These are phyloP conservation scores for Prunus salicina DNA, from an alignment of 306 rosid genomes.

Conservation along the genomic window DNA sequence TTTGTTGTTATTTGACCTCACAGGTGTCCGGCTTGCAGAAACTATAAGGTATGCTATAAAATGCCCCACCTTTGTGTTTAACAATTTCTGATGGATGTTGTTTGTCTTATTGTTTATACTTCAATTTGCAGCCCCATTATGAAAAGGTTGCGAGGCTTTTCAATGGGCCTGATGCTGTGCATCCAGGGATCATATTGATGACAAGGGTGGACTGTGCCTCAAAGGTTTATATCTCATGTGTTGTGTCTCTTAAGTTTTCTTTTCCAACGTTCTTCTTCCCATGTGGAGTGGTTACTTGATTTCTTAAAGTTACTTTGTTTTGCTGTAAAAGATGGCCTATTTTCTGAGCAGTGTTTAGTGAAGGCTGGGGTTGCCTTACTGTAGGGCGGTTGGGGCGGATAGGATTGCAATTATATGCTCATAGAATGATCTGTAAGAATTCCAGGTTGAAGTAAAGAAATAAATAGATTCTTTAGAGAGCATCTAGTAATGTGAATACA, in stretches of 20 bases:
- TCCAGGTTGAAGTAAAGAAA: background rate
- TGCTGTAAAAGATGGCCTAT: background rate
- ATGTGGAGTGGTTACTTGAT: background rate
- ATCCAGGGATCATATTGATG: conserved; percentile 88
- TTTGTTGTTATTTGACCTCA: conserved; percentile 14
- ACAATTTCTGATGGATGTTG: background rate
- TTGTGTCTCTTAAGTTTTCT: conserved; percentile 11
- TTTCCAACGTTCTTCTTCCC: background rate
- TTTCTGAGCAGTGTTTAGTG: background rate
- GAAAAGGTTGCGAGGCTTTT: conserved; percentile 97
- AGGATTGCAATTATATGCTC: background rate
- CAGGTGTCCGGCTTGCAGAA: conserved; percentile 99
- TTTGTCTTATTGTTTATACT: conserved; percentile 16
- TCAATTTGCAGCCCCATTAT: conserved; percentile 70
- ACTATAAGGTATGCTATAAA: conserved; percentile 70
- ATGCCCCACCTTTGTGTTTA: background rate
- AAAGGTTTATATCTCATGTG: conserved; percentile 48
- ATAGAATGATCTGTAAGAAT: background rate
- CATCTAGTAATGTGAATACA: background rate
- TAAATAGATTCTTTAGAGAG: background rate
- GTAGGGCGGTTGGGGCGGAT: background rate
- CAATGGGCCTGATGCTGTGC: conserved; percentile 90
- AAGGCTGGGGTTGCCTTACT: background rate
- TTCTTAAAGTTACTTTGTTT: background rate
- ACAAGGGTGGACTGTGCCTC: conserved; percentile 92